Base-by-base conservation (phyloP, 2,329 filamentous ascomycete genomes). In the Colletotrichum magnum region DNA sequence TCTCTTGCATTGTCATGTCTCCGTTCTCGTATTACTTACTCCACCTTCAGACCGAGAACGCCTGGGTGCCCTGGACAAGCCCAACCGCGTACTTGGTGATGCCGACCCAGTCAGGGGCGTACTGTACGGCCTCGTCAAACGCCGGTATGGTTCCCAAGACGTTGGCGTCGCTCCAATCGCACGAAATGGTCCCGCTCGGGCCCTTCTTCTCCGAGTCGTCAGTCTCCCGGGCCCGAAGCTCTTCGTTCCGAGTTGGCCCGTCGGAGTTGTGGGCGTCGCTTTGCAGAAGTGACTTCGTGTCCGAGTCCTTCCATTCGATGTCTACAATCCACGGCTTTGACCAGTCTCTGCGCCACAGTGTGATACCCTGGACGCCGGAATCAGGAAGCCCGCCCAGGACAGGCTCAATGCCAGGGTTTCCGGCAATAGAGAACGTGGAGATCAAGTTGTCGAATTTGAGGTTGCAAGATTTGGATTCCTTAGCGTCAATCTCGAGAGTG, bases 161-260 rank as follows among this genome's bases (percentile, higher is more conserved):
- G 75, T 98, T 98, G 52, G 89, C 90, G 81, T 99, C 96, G 75
- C 92, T 94, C 94, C 95, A 98, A 39, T 93, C 84, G 80, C 96
- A 98, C 16, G 91, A 86, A 1, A 95, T 89, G 41, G 83, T 86
- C 1, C 94, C 93, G 72, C 85, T 86, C 41, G 94, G 77, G 2
- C 64, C 78, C 62, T 47, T 70, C 75, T 15, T 6, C 79, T 79
- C 32, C 16, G 94, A 77, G 1, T 58, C 78, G 60, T 39, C 69
- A 75, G 18, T 15, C 79, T 79, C 61, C 77, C 74, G 45, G 75
- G 75, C 16, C 75, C 59, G 54, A 6, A 76, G 64, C 58, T 76
- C 76, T 9, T 69, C 75, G n/a, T 52, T 61, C 24, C 48, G 3
- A 7, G 58, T 72, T n/a, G 52, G 36, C 18, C 68, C 69, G 6